Evolutionary conservation across 805 yeast species (phyloP).

Genomic region (Wickerhamomyces sydowiorum): DNA sequence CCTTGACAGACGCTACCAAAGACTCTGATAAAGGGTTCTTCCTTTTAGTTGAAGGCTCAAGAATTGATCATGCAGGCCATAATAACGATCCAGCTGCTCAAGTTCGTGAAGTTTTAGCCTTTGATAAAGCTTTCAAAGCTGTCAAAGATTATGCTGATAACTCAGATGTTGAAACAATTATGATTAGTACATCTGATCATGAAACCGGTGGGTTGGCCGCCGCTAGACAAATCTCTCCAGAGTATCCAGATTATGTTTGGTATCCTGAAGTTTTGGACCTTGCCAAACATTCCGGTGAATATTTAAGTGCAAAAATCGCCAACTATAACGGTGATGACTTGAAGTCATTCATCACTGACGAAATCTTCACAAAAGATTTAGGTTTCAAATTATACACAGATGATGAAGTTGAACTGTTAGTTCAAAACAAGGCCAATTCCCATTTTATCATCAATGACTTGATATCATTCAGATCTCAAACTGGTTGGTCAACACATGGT

Average conservation of each 20-base stretch:
- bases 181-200: constrained; percentile 85
- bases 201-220: constrained; percentile 95
- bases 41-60: constrained; percentile 81
- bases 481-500: constrained; percentile 97
- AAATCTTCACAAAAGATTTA: constrained; percentile 55
- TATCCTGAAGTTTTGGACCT: constrained; percentile 68
- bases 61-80: constrained; percentile 96
- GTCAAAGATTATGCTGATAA: constrained; percentile 65
- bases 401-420: constrained; percentile 45
- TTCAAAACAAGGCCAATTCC: constrained; percentile 27
- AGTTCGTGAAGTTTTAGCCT: constrained; percentile 85
- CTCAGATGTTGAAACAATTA: constrained; percentile 68
- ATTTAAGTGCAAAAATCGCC: constrained; percentile 42
- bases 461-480: constrained; percentile 75
- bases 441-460: constrained; percentile 55
- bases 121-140: constrained; percentile 73
- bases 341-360: constrained; percentile 41
- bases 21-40: constrained; percentile 82
- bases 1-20: constrained; percentile 59
- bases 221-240: constrained; percentile 64
- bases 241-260: constrained; percentile 87
- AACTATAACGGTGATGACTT: constrained; percentile 28
- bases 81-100: constrained; percentile 93
- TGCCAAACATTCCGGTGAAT: constrained; percentile 77
- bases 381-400: constrained; percentile 55